Conservation (phyloP, 1,284 basidiomycete genomes). For the Clitocybe nebularis region DNA sequence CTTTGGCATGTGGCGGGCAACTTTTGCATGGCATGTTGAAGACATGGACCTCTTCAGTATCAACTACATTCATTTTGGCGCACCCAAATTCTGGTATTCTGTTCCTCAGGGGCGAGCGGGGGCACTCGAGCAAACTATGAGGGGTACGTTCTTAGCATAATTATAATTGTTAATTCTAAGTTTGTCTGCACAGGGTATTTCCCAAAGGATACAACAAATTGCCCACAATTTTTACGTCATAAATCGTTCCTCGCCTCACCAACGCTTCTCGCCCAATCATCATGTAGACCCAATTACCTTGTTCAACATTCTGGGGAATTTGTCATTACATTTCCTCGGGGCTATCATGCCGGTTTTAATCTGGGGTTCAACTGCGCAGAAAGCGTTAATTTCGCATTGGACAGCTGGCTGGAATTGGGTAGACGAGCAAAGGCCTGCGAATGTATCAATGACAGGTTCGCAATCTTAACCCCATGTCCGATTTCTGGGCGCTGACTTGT, state of each 20-base stretch:
- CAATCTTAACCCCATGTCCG: slow-evolving; percentile 12
- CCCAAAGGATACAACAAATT: slow-evolving; percentile 78
- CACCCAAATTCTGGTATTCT: slow-evolving; percentile 96
- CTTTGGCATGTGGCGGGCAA: slow-evolving; percentile 99
- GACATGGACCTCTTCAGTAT: slow-evolving; percentile 98
- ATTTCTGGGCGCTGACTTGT: slow-evolving; percentile 10
- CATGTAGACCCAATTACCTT: slow-evolving; percentile 82
- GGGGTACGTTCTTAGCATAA: slow-evolving; percentile 44
- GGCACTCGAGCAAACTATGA: slow-evolving; percentile 79
- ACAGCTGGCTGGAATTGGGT: slow-evolving; percentile 92
- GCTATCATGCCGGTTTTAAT: slow-evolving; percentile 97
- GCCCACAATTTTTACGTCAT: slow-evolving; percentile 93
- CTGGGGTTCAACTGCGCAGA: slow-evolving; percentile 97
- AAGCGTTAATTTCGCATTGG: slow-evolving; percentile 95
- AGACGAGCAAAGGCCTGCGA: slow-evolving; percentile 78
- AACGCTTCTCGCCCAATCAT: slow-evolving; percentile 72
- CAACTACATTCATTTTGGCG: slow-evolving; percentile 99
- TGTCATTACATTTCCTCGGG: slow-evolving; percentile 91
- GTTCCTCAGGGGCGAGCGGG: slow-evolving; percentile 83
- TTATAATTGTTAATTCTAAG: slow-evolving; percentile 4
- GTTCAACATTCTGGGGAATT: slow-evolving; percentile 94
- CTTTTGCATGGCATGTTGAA: slow-evolving; percentile 99
- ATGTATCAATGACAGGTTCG: slow-evolving; percentile 81
- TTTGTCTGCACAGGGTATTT: slow-evolving; percentile 66
- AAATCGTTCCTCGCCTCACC: slow-evolving; percentile 96